Evolutionary conservation across 495 filamentous ascomycete genomes (phyloP).

Genomic region (Viridothelium virens): DNA sequence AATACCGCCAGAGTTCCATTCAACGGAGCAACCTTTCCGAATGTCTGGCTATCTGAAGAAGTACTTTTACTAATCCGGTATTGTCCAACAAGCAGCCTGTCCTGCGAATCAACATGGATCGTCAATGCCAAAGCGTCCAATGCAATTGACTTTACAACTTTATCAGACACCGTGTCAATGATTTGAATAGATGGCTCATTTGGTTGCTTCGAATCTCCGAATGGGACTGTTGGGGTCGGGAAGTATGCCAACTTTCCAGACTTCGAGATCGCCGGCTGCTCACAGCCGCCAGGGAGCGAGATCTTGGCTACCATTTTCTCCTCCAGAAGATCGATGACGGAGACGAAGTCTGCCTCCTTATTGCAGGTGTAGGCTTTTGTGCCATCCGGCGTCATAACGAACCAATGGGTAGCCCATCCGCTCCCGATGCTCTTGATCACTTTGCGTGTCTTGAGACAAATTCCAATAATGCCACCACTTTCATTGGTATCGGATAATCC

Average conservation of each 20-base stretch:
- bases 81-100: not conserved
- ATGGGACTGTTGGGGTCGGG: not conserved
- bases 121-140: not conserved
- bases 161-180: not conserved
- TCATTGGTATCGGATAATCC: not conserved
- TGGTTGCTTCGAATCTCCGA: not conserved
- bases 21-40: not conserved
- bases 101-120: not conserved
- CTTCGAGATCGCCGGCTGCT: not conserved
- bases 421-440: not conserved
- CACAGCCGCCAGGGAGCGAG: not conserved
- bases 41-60: not conserved
- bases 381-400: constrained; percentile 11
- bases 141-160: not conserved
- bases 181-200: not conserved
- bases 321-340: not conserved
- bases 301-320: constrained; percentile 5
- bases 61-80: not conserved
- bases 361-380: constrained; percentile 12
- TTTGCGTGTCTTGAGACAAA: not conserved
- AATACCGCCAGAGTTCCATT: not conserved
- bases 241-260: constrained; percentile 1
- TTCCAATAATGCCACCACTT: constrained; percentile 3
- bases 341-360: constrained; percentile 3
- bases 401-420: not conserved